A percentile compares a stretch with the other conserved stretches of the same genome.
Conservation (phyloP, 257 asterid species). For the Oldenlandia corymbosa region DNA sequence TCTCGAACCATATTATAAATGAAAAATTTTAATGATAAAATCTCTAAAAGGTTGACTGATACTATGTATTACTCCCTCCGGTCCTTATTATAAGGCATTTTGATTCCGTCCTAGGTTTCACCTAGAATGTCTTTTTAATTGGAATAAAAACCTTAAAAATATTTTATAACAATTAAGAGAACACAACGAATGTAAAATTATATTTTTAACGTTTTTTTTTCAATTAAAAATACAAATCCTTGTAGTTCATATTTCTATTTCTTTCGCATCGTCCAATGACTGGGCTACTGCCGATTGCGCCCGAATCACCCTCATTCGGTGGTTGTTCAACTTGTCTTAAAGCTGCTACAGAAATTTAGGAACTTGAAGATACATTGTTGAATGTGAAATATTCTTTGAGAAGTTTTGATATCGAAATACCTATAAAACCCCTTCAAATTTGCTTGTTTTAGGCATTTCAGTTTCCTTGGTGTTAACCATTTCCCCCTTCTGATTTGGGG, state of each 20-base stretch:
- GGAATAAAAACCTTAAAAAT: too few relatives aligned
- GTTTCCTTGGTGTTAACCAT: slow-evolving; percentile 9
- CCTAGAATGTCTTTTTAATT: too few relatives aligned
- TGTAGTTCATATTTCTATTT: background rate
- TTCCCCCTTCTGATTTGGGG: slow-evolving; percentile 16
- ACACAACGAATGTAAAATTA: too few relatives aligned
- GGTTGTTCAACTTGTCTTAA: background rate
- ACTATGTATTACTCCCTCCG: too few relatives aligned
- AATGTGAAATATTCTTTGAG: background rate
- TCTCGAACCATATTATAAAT: too few relatives aligned
- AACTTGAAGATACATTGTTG: slow-evolving; percentile 10
- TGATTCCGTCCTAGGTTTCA: too few relatives aligned
- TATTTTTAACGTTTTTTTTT: too few relatives aligned
- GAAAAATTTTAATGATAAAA: too few relatives aligned
- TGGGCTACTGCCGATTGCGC: slow-evolving; percentile 3
- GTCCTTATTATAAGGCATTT: too few relatives aligned
- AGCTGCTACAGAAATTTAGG: slow-evolving; percentile 6
- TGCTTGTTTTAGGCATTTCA: slow-evolving; percentile 15
- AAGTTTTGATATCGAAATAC: slow-evolving; percentile 11
- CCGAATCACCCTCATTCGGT: background rate
- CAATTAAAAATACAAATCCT: background rate
- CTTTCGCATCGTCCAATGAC: too few relatives aligned
- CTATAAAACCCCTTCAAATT: slow-evolving; percentile 14
- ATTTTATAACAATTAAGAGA: too few relatives aligned
- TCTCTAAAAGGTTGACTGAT: too few relatives aligned